Percentiles rank a stretch among this genome's conserved stretches.
Conservation (phyloP, 2,329 filamentous ascomycete species). For the Boeremia lycopersici region DNA sequence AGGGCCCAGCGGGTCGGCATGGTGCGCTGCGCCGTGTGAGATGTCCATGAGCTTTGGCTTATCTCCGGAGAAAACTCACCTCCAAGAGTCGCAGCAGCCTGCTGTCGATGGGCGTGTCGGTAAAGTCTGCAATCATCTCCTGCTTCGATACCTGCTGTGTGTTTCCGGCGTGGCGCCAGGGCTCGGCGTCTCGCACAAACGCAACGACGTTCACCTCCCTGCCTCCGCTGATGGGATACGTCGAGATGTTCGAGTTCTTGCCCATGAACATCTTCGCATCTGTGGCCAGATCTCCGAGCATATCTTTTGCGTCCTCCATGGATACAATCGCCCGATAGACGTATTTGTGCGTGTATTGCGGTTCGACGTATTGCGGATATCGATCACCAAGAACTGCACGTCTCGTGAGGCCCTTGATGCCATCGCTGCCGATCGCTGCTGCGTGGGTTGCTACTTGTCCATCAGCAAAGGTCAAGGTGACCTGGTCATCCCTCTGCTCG, state of each 20-base stretch:
- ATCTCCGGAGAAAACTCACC: neutral
- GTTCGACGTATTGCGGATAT: slow-evolving; percentile 25
- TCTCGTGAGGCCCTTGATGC: slow-evolving; percentile 47
- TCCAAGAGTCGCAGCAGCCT: slow-evolving; percentile 20
- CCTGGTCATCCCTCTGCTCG: slow-evolving; percentile 45
- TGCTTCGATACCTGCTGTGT: slow-evolving; percentile 19
- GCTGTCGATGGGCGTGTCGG: slow-evolving; percentile 8
- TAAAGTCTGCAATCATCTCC: slow-evolving; percentile 30
- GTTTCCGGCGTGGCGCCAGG: slow-evolving; percentile 19
- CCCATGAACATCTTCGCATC: slow-evolving; percentile 38
- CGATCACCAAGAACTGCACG: slow-evolving; percentile 21
- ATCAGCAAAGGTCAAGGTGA: slow-evolving; percentile 48
- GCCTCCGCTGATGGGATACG: slow-evolving; percentile 30
- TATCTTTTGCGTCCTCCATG: slow-evolving; percentile 46
- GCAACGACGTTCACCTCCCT: slow-evolving; percentile 29
- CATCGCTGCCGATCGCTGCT: slow-evolving; percentile 55
- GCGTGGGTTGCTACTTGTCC: slow-evolving; percentile 43
- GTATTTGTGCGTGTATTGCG: slow-evolving; percentile 34
- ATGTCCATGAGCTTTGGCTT: neutral
- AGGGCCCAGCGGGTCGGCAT: slow-evolving; percentile 28
- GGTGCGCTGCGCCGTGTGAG: slow-evolving; percentile 3
- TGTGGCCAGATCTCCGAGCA: slow-evolving; percentile 41
- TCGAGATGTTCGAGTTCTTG: slow-evolving; percentile 18
- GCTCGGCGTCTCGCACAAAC: slow-evolving; percentile 22
- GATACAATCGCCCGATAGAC: slow-evolving; percentile 34